A percentile compares a stretch with the other conserved stretches of the same genome.
Conservation (phyloP, 2,329 filamentous ascomycete genomes). For the Pseudogymnoascus pannorum region DNA sequence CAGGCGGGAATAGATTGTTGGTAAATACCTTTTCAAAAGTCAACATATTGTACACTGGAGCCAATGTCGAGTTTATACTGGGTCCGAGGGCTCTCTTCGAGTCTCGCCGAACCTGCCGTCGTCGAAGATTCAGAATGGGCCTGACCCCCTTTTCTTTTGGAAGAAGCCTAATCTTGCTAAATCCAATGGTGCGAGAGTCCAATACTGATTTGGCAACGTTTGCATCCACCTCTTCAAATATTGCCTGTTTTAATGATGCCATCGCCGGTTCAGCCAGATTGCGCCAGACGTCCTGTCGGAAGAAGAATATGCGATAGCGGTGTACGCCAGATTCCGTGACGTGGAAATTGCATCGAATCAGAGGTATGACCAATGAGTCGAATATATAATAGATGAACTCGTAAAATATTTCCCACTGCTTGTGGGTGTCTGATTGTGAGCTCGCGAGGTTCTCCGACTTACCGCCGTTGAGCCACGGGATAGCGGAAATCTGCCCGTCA, state of each 20-base stretch:
- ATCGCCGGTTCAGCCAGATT: constrained; percentile 68
- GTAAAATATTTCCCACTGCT: constrained; percentile 69
- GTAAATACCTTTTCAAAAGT: constrained; percentile 68
- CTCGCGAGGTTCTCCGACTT: constrained; percentile 44
- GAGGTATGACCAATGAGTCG: constrained; percentile 81
- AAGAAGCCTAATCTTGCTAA: constrained; percentile 70
- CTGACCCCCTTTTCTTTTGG: constrained; percentile 73
- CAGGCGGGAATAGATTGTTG: constrained; percentile 2
- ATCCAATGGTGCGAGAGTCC: constrained; percentile 59
- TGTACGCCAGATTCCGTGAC: constrained; percentile 83
- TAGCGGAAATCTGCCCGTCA: constrained; percentile 43
- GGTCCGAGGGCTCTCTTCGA: constrained; percentile 48
- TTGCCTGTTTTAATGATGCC: constrained; percentile 54
- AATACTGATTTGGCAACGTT: constrained; percentile 51
- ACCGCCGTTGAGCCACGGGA: constrained; percentile 66
- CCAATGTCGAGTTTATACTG: constrained; percentile 64
- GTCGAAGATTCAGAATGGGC: constrained; percentile 79
- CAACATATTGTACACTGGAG: constrained; percentile 68
- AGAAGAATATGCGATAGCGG: constrained; percentile 80
- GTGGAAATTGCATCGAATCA: constrained; percentile 84
- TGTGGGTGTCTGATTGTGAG: constrained; percentile 63
- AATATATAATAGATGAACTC: constrained; percentile 91
- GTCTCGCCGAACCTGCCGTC: constrained; percentile 48
- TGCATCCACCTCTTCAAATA: constrained; percentile 70
- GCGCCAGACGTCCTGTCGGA: constrained; percentile 88